A percentile compares a stretch with the other conserved stretches of the same genome.
phyloP scores from a whole-genome alignment of 176 grass and related monocot species.

The Thalia dealbata region DNA sequence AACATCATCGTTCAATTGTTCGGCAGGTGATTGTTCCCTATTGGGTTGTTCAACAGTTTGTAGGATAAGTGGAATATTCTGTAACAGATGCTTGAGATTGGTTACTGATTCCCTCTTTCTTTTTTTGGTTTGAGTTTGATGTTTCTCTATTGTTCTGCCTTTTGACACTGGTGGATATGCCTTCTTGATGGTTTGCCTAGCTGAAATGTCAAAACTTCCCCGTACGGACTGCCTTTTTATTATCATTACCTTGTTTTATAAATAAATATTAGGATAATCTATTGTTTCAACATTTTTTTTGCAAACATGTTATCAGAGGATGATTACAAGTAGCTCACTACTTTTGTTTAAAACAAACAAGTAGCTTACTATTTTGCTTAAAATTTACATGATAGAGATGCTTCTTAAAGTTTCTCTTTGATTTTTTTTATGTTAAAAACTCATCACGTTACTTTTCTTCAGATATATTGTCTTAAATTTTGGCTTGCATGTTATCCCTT shows the following conservation, averaged over 20 bases:
- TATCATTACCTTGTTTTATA: background rate
- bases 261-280: background rate
- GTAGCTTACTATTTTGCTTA: too few species aligned
- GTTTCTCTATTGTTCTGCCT: background rate
- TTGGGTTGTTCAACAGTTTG: background rate
- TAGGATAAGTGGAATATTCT: background rate
- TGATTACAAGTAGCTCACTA: too few species aligned
- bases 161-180: background rate
- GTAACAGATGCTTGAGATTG: background rate
- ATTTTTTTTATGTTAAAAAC: too few species aligned
- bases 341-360: too few species aligned
- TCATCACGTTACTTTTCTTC: too few species aligned
- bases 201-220: background rate
- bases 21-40: constrained; percentile 55
- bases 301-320: too few species aligned
- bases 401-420: too few species aligned
- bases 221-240: background rate
- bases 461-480: too few species aligned
- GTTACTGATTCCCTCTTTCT: background rate
- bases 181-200: background rate
- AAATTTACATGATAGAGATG: too few species aligned
- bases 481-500: too few species aligned
- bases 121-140: background rate
- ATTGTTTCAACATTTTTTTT: background rate
- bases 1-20: constrained; percentile 90